These are phyloP conservation scores for Scedosporium minutisporum DNA, from an alignment of 2,329 filamentous ascomycete genomes.

Conservation along the genomic window DNA sequence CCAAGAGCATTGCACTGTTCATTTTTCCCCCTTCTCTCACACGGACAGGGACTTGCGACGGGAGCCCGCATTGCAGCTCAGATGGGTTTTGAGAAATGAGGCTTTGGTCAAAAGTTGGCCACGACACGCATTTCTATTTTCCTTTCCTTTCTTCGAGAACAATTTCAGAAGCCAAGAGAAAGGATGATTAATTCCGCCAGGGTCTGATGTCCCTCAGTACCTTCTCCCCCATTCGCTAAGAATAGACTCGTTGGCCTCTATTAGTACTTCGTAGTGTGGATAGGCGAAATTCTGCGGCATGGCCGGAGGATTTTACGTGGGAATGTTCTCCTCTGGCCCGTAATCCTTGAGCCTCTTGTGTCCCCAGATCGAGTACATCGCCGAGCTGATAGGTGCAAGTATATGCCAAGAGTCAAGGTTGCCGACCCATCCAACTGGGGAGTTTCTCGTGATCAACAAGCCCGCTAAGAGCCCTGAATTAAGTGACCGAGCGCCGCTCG, in stretches of 20 bases:
- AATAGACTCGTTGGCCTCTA: neutral
- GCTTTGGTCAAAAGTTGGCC: neutral
- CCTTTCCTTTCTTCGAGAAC: neutral
- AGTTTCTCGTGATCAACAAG: neutral
- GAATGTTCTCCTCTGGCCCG: neutral
- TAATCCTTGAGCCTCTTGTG: neutral
- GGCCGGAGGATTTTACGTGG: neutral
- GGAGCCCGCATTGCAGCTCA: neutral
- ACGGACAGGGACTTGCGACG: neutral
- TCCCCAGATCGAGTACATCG: neutral
- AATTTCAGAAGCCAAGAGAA: too few species aligned
- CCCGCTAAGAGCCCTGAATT: neutral
- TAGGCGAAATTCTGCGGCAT: neutral
- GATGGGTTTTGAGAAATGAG: neutral
- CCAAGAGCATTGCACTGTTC: neutral
- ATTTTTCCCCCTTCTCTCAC: neutral
- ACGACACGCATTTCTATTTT: neutral
- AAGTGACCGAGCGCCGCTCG: neutral
- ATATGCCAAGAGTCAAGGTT: neutral
- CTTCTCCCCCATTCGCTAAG: neutral
- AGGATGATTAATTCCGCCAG: too few species aligned
- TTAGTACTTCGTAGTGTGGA: too few species aligned
- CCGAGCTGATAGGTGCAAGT: neutral
- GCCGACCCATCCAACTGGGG: neutral
- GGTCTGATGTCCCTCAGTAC: too few species aligned